Conservation (phyloP, 306 rosid species). For the Begonia fuchsioides region DNA sequence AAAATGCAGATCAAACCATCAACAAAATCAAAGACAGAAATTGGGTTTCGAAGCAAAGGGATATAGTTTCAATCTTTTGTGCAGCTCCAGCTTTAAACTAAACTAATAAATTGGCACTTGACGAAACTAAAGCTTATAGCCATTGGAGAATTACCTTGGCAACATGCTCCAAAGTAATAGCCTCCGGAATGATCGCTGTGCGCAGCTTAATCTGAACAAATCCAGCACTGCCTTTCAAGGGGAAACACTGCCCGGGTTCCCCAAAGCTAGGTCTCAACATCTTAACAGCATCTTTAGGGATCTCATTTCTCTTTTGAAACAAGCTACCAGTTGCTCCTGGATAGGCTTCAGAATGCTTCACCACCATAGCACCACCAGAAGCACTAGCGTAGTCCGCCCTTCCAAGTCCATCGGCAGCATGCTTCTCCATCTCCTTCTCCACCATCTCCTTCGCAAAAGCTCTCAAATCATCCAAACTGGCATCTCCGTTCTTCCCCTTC, state of each 20-base stretch:
- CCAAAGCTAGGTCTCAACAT: constrained; percentile 93
- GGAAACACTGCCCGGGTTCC: constrained; percentile 90
- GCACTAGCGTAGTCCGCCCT: constrained; percentile 67
- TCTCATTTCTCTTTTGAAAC: constrained; percentile 28
- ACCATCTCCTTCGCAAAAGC: constrained; percentile 53
- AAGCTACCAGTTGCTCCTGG: constrained; percentile 23
- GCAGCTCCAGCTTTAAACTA: too few relatives aligned
- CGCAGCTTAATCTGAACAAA: constrained; percentile 78
- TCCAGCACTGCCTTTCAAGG: constrained; percentile 67
- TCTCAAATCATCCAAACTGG: constrained; percentile 57
- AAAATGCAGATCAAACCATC: too few relatives aligned
- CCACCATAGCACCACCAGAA: constrained; percentile 48
- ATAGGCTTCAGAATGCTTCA: constrained; percentile 59
- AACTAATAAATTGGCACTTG: too few relatives aligned
- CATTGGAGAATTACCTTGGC: constrained; percentile 45
- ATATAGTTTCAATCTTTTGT: too few relatives aligned
- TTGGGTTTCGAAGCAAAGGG: too few relatives aligned
- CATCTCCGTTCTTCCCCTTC: constrained; percentile 24
- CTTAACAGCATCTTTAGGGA: constrained; percentile 41
- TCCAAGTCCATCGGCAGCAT: constrained; percentile 89
- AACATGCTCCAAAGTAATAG: constrained; percentile 86
- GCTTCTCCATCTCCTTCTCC: constrained; percentile 70
- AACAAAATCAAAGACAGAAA: too few relatives aligned
- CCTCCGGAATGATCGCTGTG: constrained; percentile 68
- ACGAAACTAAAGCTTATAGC: too few relatives aligned